Evolutionary conservation across 208 protist genomes (phyloP).

Genomic region (Leishmania turanica): DNA sequence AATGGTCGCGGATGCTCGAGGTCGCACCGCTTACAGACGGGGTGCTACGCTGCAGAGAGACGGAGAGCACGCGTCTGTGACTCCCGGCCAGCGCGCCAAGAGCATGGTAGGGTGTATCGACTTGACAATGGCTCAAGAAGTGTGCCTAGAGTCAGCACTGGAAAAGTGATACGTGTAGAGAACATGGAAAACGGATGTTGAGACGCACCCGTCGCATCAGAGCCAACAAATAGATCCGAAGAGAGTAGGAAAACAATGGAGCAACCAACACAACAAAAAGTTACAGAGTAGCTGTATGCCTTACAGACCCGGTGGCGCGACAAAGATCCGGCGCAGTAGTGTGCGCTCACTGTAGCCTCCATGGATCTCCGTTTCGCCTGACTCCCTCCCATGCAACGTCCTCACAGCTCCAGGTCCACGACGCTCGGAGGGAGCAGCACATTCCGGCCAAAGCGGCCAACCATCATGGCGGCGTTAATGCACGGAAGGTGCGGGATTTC

Average conservation of each 20-base stretch:
- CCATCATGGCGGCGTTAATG: constrained; percentile 62
- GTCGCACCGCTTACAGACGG: background rate
- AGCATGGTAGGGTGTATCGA: background rate
- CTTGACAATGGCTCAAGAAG: background rate
- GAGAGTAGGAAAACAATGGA: background rate
- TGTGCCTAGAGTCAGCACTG: background rate
- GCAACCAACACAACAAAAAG: background rate
- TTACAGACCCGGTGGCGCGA: background rate
- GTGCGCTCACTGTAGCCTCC: background rate
- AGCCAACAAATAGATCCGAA: background rate
- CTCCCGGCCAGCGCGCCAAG: background rate
- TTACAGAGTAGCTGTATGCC: background rate
- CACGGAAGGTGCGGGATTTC: constrained; percentile 43
- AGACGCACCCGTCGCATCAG: background rate
- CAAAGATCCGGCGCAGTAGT: background rate
- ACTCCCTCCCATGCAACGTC: background rate
- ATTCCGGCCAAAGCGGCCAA: constrained; percentile 3
- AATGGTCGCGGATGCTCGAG: background rate
- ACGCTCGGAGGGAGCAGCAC: constrained; percentile 42
- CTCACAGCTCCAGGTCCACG: constrained; percentile 54
- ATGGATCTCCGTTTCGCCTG: background rate
- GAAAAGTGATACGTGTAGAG: background rate
- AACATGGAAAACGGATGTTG: background rate
- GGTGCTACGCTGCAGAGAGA: background rate
- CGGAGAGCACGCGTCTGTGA: background rate